phyloP scores from a whole-genome alignment of 192 early-diverging fungal species.

The Mortierella hygrophila region DNA sequence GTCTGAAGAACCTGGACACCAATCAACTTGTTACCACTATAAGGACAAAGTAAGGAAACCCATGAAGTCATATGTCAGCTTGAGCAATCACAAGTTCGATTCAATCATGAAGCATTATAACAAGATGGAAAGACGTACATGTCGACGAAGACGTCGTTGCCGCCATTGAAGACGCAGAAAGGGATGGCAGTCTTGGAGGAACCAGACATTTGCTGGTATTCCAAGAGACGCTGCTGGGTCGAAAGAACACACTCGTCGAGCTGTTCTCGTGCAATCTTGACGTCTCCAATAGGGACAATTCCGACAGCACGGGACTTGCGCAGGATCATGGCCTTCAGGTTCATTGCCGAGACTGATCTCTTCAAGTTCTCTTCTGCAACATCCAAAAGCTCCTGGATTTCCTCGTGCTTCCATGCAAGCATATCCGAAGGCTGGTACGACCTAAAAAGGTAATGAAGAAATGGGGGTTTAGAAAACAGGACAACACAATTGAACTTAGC shows the following conservation, averaged over 20 bases:
- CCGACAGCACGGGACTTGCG: conserved; percentile 88
- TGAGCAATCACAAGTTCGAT: not conserved
- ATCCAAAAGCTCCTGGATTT: conserved; percentile 76
- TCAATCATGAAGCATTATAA: not conserved
- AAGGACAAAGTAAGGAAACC: not conserved
- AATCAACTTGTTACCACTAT: conserved; percentile 90
- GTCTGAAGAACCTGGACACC: conserved; percentile 87
- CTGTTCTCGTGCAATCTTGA: conserved; percentile 80
- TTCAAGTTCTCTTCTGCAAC: conserved; percentile 78
- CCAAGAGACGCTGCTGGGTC: conserved; percentile 72
- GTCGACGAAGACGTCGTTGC: conserved; percentile 92
- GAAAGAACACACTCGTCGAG: conserved; percentile 90
- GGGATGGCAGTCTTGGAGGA: conserved; percentile 74
- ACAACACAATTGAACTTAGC: not conserved
- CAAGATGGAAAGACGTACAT: conserved; percentile 60
- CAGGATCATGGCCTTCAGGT: conserved; percentile 72
- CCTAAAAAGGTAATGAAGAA: conserved; percentile 16
- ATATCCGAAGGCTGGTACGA: conserved; percentile 59
- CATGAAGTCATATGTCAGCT: not conserved
- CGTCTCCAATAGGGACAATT: conserved; percentile 66
- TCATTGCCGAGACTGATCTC: conserved; percentile 75
- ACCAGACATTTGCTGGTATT: conserved; percentile 66
- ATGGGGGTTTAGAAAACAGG: not conserved
- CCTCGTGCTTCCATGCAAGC: conserved; percentile 65
- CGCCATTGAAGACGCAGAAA: conserved; percentile 96